A percentile compares a stretch with the other conserved stretches of the same genome.
These are phyloP conservation scores for Trichocladium uniseriatum DNA, from an alignment of 495 filamentous ascomycete species.

Conservation along the genomic window DNA sequence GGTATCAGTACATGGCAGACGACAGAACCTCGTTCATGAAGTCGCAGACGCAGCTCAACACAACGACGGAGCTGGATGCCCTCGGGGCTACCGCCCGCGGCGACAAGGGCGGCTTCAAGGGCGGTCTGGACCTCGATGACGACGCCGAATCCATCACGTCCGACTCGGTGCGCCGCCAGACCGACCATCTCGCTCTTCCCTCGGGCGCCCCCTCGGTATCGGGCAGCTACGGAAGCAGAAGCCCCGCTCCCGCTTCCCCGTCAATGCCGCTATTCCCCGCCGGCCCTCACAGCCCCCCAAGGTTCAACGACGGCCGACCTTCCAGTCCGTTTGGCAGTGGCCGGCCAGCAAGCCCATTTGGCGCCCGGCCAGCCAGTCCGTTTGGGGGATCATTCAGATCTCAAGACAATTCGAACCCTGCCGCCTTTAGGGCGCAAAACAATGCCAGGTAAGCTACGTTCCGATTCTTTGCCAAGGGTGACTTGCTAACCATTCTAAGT, in stretches of 20 bases:
- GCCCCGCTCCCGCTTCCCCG: slow-evolving; percentile 55
- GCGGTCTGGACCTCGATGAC: slow-evolving; percentile 61
- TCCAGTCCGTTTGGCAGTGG: slow-evolving; percentile 12
- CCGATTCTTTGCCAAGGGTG: neutral
- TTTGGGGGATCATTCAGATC: slow-evolving; percentile 7
- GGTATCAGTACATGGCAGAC: slow-evolving; percentile 95
- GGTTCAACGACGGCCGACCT: slow-evolving; percentile 12
- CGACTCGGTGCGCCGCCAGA: slow-evolving; percentile 26
- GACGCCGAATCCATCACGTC: slow-evolving; percentile 61
- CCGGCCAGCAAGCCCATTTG: slow-evolving; percentile 11
- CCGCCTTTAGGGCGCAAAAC: slow-evolving; percentile 31
- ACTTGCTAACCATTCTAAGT: neutral
- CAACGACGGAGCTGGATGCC: slow-evolving; percentile 85
- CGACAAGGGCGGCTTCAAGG: slow-evolving; percentile 66
- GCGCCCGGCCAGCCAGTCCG: slow-evolving; percentile 7
- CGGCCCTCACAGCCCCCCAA: slow-evolving; percentile 14
- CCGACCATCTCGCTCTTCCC: slow-evolving; percentile 21
- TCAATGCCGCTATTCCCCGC: slow-evolving; percentile 53
- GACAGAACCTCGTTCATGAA: slow-evolving; percentile 98
- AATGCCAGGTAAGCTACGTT: slow-evolving; percentile 34
- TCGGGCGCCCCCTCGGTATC: slow-evolving; percentile 7
- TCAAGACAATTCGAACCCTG: too few species aligned
- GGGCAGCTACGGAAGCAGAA: slow-evolving; percentile 39
- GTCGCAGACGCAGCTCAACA: slow-evolving; percentile 75
- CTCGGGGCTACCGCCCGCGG: slow-evolving; percentile 88